phyloP scores from a whole-genome alignment of 148 eudicot species.

The Hydrangea macrophylla region DNA sequence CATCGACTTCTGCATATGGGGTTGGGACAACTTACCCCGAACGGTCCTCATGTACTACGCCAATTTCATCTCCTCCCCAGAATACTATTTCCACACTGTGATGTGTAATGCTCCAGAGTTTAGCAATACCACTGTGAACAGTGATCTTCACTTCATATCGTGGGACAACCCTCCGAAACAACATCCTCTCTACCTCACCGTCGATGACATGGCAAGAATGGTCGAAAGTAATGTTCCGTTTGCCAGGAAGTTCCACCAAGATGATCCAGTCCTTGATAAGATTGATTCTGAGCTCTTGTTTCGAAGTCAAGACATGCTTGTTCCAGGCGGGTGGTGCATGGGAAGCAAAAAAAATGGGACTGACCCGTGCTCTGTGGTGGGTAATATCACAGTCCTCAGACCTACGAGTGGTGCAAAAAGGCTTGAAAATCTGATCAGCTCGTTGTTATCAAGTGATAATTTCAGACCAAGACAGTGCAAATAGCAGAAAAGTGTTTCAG shows the following conservation, averaged over 20 bases:
- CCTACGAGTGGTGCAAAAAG: slow-evolving; percentile 49
- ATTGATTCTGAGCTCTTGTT: slow-evolving; percentile 44
- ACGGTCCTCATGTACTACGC: slow-evolving; percentile 57
- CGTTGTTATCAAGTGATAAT: slow-evolving; percentile 33
- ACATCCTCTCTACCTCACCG: slow-evolving; percentile 47
- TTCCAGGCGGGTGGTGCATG: slow-evolving; percentile 60
- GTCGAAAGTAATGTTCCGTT: slow-evolving; percentile 51
- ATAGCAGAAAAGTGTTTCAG: slow-evolving; percentile 7
- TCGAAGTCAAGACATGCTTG: slow-evolving; percentile 39
- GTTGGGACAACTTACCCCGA: slow-evolving; percentile 59
- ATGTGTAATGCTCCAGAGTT: slow-evolving; percentile 46
- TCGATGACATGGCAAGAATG: slow-evolving; percentile 39
- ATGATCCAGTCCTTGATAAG: slow-evolving; percentile 47
- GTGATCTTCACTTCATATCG: slow-evolving; percentile 54
- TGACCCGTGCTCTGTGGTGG: slow-evolving; percentile 44
- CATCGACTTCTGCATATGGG: slow-evolving; percentile 50
- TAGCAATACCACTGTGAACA: slow-evolving; percentile 45
- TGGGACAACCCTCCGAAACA: slow-evolving; percentile 64
- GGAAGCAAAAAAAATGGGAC: slow-evolving; percentile 46
- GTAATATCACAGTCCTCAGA: slow-evolving; percentile 33
- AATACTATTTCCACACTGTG: slow-evolving; percentile 59
- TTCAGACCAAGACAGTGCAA: slow-evolving; percentile 41
- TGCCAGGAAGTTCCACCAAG: slow-evolving; percentile 43
- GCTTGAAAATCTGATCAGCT: slow-evolving; percentile 32
- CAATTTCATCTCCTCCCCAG: slow-evolving; percentile 55